Conservation (phyloP, 2,329 filamentous ascomycete genomes). For the Exophiala aquamarina region DNA sequence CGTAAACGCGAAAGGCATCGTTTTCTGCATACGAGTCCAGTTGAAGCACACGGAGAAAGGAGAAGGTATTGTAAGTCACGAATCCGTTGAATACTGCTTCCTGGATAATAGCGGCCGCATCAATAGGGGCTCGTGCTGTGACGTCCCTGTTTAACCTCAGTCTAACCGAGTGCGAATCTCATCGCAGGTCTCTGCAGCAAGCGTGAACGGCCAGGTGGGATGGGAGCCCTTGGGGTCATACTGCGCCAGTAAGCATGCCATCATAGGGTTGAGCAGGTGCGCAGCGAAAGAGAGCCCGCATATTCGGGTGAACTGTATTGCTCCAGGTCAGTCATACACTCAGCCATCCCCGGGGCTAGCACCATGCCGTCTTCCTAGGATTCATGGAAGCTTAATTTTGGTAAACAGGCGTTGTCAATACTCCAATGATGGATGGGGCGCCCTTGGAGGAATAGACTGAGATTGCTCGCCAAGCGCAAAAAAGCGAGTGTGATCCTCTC, state of each 20-base stretch:
- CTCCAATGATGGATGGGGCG: background rate
- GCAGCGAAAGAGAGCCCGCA: conserved; percentile 1
- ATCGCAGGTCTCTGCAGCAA: background rate
- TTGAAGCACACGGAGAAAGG: conserved; percentile 38
- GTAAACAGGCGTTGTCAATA: background rate
- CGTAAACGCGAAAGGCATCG: conserved; percentile 49
- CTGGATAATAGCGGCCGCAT: too few species aligned
- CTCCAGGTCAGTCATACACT: background rate
- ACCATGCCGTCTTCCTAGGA: too few species aligned
- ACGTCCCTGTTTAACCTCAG: too few species aligned
- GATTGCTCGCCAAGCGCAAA: background rate
- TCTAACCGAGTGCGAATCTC: too few species aligned
- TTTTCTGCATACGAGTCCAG: conserved; percentile 53
- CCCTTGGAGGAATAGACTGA: background rate
- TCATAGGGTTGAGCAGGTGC: conserved; percentile 1
- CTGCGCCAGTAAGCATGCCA: conserved; percentile 2
- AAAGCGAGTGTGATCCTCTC: too few species aligned
- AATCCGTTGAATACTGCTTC: too few species aligned
- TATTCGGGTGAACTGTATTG: conserved; percentile 4
- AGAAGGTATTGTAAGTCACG: conserved; percentile 14
- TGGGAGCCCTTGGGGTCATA: background rate
- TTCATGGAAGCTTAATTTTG: background rate
- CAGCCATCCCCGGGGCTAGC: too few species aligned
- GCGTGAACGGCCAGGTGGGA: background rate
- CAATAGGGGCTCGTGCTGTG: too few species aligned